Evolutionary conservation across 768 basidiomycete genomes (phyloP), one percentile per base, ranked within the genome.

Genomic region (Tricholoma terreum): DNA sequence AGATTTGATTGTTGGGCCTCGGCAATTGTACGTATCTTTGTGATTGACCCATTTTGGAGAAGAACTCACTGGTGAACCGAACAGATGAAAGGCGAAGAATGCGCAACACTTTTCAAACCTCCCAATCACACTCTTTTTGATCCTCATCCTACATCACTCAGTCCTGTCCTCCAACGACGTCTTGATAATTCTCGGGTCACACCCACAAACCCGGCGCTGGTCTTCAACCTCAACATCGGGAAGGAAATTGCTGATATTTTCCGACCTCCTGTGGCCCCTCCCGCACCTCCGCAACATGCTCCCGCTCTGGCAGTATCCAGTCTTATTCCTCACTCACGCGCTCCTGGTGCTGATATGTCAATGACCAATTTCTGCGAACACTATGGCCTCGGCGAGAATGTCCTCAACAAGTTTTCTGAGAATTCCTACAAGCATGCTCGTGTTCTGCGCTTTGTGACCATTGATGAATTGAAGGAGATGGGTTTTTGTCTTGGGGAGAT

Each of bases 401-500:
- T 57, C 12, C 45, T 46, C 11, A 10, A 45, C 21, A 15, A 30
- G 19, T 22, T 57, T 14, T 11, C 19, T 7, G 15, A 46, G 3
- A 52, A 52, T 43, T 14, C 43, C 30, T 63, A 49, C 54, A 30
- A 45, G 17, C n/a, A 58, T 22, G 19, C 60, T 46, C 52, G 55
- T 15, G 36, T 30, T 45, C 52, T 67, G 8, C n/a, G 22, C 11
- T 56, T 56, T 42, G 19, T 57, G 15, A 52, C 51, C 22, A 40
- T 57, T 45, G 34, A 46, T 30, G 63, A 59, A 52, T 56, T 58
- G 17, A 58, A 58, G 11, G 63, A 51, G 50, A 65, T 64, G 58
- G 54, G 55, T 12, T 63, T 63, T 54, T 19, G 17, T 10, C 31
- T 55, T 0, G 62, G 57, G 10, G 52, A 63, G 56, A 56, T 63